A percentile compares a stretch with the other conserved stretches of the same genome.
Conservation (phyloP, 1,139 yeast genomes). For the Ogataea hybrid region DNA sequence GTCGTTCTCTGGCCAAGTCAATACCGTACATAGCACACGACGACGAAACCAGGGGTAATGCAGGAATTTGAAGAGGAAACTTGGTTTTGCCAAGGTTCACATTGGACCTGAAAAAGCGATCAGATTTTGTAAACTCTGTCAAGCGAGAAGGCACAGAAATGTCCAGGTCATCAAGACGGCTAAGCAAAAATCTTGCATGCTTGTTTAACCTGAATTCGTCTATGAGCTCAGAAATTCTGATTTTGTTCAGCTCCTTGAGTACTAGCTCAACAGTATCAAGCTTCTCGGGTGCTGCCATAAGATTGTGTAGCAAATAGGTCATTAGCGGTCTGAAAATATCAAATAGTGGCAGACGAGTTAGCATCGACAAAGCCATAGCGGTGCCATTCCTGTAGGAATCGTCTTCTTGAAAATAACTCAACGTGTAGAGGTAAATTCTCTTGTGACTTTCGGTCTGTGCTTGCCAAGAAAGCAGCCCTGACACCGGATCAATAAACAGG, state of each 20-base stretch:
- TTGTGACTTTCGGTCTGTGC: conserved; percentile 33
- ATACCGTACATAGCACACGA: conserved; percentile 28
- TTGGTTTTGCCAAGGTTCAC: conserved; percentile 21
- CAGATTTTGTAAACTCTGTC: conserved; percentile 19
- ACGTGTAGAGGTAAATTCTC: conserved; percentile 48
- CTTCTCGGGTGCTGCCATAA: too few species aligned
- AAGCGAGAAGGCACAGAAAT: too few species aligned
- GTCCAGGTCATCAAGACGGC: too few species aligned
- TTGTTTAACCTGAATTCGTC: too few species aligned
- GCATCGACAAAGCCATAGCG: too few species aligned
- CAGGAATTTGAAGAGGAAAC: conserved; percentile 32
- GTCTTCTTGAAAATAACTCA: conserved; percentile 45
- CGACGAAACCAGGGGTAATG: conserved; percentile 27
- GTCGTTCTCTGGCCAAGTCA: conserved; percentile 26
- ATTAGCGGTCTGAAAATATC: too few species aligned
- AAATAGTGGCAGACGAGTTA: too few species aligned
- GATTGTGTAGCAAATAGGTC: too few species aligned
- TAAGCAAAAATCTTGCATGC: too few species aligned
- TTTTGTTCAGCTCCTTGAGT: too few species aligned
- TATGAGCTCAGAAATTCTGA: too few species aligned
- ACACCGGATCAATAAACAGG: conserved; percentile 38
- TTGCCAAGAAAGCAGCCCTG: conserved; percentile 43
- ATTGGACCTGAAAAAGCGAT: conserved; percentile 20
- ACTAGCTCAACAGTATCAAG: too few species aligned
- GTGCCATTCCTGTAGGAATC: conserved; percentile 44